phyloP scores from a whole-genome alignment of 345 rosid species.

The Camelina sativa region DNA sequence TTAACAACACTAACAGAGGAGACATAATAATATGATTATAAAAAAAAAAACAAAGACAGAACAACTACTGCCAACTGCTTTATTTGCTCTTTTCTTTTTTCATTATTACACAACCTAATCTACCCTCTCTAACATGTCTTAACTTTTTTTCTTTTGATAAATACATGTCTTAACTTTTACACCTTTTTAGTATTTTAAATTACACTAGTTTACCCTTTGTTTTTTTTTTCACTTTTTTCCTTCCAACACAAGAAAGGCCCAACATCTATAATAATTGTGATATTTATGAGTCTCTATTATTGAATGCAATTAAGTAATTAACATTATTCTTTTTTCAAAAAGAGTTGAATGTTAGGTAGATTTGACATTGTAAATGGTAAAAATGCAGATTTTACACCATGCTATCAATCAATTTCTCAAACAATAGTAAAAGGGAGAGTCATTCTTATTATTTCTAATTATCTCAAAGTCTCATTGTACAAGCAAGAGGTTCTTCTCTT shows the following conservation, averaged over 20 bases:
- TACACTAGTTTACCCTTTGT: background rate
- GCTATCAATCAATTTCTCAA: background rate
- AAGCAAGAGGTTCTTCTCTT: conserved; percentile 79
- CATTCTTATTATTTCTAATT: background rate
- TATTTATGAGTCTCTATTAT: background rate
- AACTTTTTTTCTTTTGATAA: conserved; percentile 10
- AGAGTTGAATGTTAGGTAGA: background rate
- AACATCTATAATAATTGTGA: background rate
- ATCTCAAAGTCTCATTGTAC: conserved; percentile 37
- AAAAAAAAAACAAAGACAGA: conserved; percentile 51
- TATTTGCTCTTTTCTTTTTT: conserved; percentile 51
- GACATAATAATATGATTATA: conserved; percentile 57
- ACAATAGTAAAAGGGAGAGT: background rate
- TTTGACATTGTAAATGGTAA: background rate
- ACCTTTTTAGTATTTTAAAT: conserved; percentile 13
- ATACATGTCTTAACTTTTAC: conserved; percentile 40
- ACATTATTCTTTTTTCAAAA: too few species aligned
- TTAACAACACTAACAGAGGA: conserved; percentile 57
- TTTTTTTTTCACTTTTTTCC: background rate
- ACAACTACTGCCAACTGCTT: conserved; percentile 72
- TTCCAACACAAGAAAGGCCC: conserved; percentile 2
- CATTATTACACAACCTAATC: conserved; percentile 48
- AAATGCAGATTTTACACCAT: background rate
- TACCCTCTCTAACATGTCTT: conserved; percentile 35
- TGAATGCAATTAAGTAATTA: background rate